Base-by-base conservation (phyloP, 176 grass and related monocot genomes). In the Musa beccarii region DNA sequence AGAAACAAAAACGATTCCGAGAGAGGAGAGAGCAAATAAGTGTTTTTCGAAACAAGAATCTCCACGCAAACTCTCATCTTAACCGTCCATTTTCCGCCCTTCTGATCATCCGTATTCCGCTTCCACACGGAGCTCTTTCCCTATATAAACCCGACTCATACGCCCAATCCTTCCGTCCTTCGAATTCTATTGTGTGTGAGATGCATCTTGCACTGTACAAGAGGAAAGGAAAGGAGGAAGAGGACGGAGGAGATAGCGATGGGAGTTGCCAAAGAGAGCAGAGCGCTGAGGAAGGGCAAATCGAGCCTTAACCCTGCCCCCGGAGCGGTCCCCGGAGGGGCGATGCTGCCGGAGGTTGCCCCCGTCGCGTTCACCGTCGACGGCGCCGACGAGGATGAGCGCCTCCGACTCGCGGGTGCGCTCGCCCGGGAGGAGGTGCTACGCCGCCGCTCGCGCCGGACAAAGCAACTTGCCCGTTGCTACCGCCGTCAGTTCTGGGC, bases 371-470 rank as follows among this genome's bases (percentile, higher is more conserved):
- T 56, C 24, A 19, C 53, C 53, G 19, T 74, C 53, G 72, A 74
- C 53, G 52, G 53, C 14, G 49, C 51, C 69, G 55, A 49, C 28
- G 85, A 87, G 54, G 81, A 83, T 13, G 55, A 83, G 76, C 14
- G n/a, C 13, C 76, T 86, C 16, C n/a, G 63, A 3, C 24, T 13
- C 54, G 64, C 62, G 17, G 34, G 53, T n/a, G 51, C 49, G 6
- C 85, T 83, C 20, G 29, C 73, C 23, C 71, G 85, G 62, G 51
- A 78, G 81, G 80, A 87, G 72, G 76, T 87, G 43, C 53, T 87
- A 26, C 81, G 81, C 54, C 85, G 85, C 6, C 52, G 85, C 59
- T 66, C 43, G 17, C 76, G 76, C 49, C 76, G 72, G 69, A 20
- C 66, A 20, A 74, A 69, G 71, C 63, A 83, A 20, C 55, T 87